Evolutionary conservation across 2,329 filamentous ascomycete species (phyloP).

Genomic region (Alternaria incomplexa): DNA sequence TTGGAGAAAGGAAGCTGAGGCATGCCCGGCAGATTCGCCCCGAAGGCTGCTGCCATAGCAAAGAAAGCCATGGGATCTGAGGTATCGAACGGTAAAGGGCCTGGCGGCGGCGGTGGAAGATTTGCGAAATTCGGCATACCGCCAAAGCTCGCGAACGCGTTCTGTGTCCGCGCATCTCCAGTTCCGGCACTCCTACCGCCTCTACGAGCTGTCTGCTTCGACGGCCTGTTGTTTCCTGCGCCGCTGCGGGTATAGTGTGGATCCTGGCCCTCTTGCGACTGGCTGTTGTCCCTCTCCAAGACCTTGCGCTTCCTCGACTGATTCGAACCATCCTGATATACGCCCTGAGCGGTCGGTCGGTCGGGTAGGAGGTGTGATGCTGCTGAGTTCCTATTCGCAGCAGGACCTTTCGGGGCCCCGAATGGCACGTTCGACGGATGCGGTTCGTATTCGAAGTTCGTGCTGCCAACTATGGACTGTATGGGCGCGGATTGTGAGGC

Average conservation of each 20-base stretch:
- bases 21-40: constrained; percentile 51
- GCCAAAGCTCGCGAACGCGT: constrained; percentile 8
- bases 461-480: constrained; percentile 29
- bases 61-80: constrained; percentile 68
- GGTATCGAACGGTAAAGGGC: constrained; percentile 62
- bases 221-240: constrained; percentile 47
- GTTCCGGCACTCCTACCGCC: constrained; percentile 20
- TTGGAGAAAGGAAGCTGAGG: constrained; percentile 34
- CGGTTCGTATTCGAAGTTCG: constrained; percentile 27
- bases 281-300: constrained; percentile 60
- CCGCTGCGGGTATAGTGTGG: constrained; percentile 42
- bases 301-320: constrained; percentile 63
- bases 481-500: constrained; percentile 29
- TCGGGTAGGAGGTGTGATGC: constrained; percentile 18
- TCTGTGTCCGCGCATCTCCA: constrained; percentile 12
- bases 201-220: constrained; percentile 67
- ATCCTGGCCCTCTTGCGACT: constrained; percentile 49
- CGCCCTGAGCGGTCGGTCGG: constrained; percentile 11
- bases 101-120: constrained; percentile 51
- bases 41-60: constrained; percentile 61
- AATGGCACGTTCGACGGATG: constrained; percentile 22
- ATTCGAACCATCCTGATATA: constrained; percentile 18
- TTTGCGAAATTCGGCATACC: constrained; percentile 22
- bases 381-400: constrained; percentile 17
- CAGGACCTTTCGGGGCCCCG: constrained; percentile 32